These are phyloP conservation scores for Leptoxyphium fumago DNA, from an alignment of 2,329 filamentous ascomycete species.

Conservation along the genomic window DNA sequence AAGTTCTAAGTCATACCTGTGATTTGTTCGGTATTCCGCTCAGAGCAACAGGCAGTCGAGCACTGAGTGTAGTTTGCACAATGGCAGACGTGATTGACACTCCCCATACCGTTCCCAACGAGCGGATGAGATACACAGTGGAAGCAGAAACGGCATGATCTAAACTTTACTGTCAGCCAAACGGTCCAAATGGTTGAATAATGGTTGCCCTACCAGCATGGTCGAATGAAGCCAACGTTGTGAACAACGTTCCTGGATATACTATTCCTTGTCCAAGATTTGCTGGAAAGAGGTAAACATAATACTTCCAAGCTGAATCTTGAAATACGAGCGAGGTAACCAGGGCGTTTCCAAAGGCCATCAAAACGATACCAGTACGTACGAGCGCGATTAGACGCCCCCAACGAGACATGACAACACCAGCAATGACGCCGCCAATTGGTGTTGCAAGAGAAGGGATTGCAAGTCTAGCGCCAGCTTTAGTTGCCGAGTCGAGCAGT, in stretches of 20 bases:
- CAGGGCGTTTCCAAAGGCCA: constrained; percentile 29
- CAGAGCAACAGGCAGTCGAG: constrained; percentile 39
- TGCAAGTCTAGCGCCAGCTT: constrained; percentile 29
- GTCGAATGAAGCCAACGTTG: constrained; percentile 46
- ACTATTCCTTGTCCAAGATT: constrained; percentile 34
- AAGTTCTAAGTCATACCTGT: constrained; percentile 42
- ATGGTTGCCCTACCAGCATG: constrained; percentile 36
- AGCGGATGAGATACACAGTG: constrained; percentile 49
- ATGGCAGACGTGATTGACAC: constrained; percentile 49
- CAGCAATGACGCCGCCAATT: constrained; percentile 29
- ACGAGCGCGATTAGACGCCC: constrained; percentile 28
- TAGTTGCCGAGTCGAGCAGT: constrained; percentile 39
- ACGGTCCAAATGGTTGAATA: too few relatives aligned
- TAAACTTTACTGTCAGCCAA: too few relatives aligned
- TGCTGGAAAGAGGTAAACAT: constrained; percentile 30
- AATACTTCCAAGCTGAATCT: constrained; percentile 31
- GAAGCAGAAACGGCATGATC: constrained; percentile 50
- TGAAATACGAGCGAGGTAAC: constrained; percentile 27
- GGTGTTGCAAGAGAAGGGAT: constrained; percentile 33
- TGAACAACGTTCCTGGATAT: constrained; percentile 40
- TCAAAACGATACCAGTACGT: constrained; percentile 25
- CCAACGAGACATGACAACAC: constrained; percentile 34
- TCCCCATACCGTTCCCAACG: constrained; percentile 48
- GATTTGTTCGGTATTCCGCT: constrained; percentile 42
- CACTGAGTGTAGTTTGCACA: constrained; percentile 45